Percentiles rank a stretch among this genome's conserved stretches.
Conservation (phyloP, 805 yeast species). For the Ogataea saltuana region DNA sequence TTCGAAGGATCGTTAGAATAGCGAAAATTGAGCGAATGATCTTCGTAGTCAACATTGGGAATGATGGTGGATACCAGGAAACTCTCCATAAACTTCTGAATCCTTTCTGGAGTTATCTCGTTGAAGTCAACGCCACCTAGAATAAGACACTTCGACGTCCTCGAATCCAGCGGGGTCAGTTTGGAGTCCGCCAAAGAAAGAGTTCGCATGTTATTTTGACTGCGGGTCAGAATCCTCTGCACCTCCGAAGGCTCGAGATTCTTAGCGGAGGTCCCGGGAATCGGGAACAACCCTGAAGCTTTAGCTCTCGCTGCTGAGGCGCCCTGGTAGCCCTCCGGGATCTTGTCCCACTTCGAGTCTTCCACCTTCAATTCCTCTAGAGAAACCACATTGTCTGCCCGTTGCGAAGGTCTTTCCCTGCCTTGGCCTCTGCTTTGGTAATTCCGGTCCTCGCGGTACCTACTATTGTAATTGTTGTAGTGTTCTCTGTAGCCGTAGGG, state of each 20-base stretch:
- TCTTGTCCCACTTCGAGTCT: constrained; percentile 64
- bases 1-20: constrained; percentile 34
- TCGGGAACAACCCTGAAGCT: constrained; percentile 73
- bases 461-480: too few relatives aligned
- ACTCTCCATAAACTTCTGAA: constrained; percentile 47
- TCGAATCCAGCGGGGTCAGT: constrained; percentile 31
- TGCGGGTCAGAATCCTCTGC: constrained; percentile 20
- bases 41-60: constrained; percentile 38
- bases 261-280: constrained; percentile 56
- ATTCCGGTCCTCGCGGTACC: constrained; percentile 21
- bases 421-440: constrained; percentile 20
- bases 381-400: constrained; percentile 1
- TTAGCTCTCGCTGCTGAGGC: constrained; percentile 78
- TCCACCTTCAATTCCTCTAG: background rate
- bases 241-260: constrained; percentile 41
- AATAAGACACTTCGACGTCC: constrained; percentile 27
- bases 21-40: constrained; percentile 32
- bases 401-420: constrained; percentile 1
- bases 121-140: constrained; percentile 25
- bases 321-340: constrained; percentile 69
- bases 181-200: constrained; percentile 25
- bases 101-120: constrained; percentile 29
- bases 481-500: too few relatives aligned
- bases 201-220: constrained; percentile 14
- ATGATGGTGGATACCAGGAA: constrained; percentile 47